Conservation (phyloP, 345 rosid species). For the Erysimum cheiranthoides region DNA sequence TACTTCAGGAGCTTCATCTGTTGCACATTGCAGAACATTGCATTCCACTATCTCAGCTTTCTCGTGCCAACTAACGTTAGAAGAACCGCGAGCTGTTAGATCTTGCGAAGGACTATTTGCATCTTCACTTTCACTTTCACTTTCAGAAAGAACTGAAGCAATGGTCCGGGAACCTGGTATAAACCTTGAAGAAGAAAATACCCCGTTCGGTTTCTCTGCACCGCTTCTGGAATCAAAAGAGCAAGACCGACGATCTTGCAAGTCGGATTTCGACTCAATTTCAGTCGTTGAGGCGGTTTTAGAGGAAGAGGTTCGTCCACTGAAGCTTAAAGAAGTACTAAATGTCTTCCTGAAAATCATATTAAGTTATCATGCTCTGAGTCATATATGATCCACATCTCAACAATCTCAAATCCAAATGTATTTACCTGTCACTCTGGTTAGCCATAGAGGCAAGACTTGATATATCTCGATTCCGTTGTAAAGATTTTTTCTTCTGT, state of each 20-base stretch:
- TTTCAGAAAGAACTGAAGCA: slow-evolving; percentile 57
- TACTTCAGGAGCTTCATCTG: slow-evolving; percentile 42
- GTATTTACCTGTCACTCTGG: slow-evolving; percentile 36
- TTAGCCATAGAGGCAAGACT: slow-evolving; percentile 32
- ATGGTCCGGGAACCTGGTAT: slow-evolving; percentile 46
- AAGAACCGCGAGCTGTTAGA: slow-evolving; percentile 48
- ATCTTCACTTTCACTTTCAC: slow-evolving; percentile 45
- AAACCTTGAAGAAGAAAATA: slow-evolving; percentile 47
- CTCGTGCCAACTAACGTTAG: slow-evolving; percentile 73
- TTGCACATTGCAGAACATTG: slow-evolving; percentile 38
- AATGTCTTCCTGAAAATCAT: slow-evolving; percentile 34
- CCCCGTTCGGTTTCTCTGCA: slow-evolving; percentile 56
- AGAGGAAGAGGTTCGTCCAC: slow-evolving; percentile 40
- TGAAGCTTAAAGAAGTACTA: slow-evolving; percentile 41
- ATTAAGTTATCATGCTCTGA: not conserved
- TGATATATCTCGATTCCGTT: slow-evolving; percentile 25
- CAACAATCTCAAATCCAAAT: slow-evolving; percentile 7
- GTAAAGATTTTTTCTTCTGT: slow-evolving; percentile 39
- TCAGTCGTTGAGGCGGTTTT: slow-evolving; percentile 34
- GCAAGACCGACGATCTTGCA: slow-evolving; percentile 50
- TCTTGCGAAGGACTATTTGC: slow-evolving; percentile 53
- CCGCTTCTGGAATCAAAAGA: slow-evolving; percentile 72
- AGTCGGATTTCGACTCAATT: slow-evolving; percentile 21
- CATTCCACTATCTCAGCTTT: slow-evolving; percentile 70
- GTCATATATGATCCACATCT: slow-evolving; percentile 24